Conservation (phyloP, 257 asterid species). For the Solanum stenotomum region DNA sequence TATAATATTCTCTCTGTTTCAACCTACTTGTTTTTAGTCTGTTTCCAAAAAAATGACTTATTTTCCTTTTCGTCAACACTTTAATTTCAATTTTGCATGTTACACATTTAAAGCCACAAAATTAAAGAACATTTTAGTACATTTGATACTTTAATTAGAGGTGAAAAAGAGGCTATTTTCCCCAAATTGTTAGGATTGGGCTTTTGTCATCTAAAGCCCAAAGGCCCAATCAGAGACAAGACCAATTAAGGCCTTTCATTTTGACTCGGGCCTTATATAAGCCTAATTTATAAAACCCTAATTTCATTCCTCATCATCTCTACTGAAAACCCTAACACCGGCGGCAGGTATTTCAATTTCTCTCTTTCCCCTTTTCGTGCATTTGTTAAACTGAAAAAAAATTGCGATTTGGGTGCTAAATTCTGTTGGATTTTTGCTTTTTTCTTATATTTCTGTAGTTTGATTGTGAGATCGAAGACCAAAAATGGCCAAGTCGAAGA, state of each 20-base stretch:
- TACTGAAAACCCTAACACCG: neutral
- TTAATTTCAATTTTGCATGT: too few species aligned
- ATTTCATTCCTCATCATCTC: neutral
- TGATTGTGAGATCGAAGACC: neutral
- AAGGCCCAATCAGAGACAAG: neutral
- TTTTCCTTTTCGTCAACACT: too few species aligned
- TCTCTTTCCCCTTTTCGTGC: neutral
- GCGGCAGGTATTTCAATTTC: neutral
- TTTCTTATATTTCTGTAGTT: neutral
- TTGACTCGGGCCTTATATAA: neutral
- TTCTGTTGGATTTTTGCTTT: neutral
- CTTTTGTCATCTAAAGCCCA: neutral
- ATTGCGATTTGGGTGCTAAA: neutral
- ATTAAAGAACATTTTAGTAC: too few species aligned
- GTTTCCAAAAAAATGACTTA: too few species aligned
- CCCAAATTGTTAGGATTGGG: neutral
- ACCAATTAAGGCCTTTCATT: neutral
- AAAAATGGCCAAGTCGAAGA: conserved; percentile 85
- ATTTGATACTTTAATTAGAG: neutral
- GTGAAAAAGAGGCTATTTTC: neutral
- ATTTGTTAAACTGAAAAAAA: neutral
- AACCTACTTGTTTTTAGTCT: too few species aligned
- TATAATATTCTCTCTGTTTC: neutral
- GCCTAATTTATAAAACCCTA: neutral
- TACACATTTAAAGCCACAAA: too few species aligned